Base-by-base conservation (phyloP, 106 monocot genomes). In the Alisma plantagoaquatica region DNA sequence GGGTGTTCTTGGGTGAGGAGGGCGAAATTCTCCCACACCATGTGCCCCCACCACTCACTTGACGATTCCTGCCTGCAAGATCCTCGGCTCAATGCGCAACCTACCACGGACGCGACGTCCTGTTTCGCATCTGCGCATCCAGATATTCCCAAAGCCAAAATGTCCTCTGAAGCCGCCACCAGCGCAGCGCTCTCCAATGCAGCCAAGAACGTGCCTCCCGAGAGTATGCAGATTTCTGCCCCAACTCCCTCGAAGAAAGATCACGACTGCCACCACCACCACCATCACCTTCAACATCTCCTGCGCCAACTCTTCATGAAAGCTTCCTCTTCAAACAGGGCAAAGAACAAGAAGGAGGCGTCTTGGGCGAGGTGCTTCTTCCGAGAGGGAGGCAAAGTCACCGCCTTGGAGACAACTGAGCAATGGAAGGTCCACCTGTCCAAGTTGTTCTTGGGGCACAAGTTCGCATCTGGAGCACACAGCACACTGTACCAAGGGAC, bases 391-490 rank as follows among this genome's bases (percentile, higher is more conserved):
- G 72, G 77, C 32, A 82, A 61, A 63, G 78, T 82, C 27, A 1
- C 63, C 24, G 77, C 77, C 14, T 19, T 76, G 43, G 81, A 81
- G 47, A 62, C 46, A 10, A 54, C 54, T 2, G 78, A 82, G 64
- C 61, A 75, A 28, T 82, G 73, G 71, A 57, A 25, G 1, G 75
- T 75, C 20, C 72, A 87, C 64, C 74, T 68, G 50, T 75, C 75
- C 1, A 72, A 82, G 54, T 42, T 87, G 54, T 78, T 75, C 46
- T 41, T 87, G 7, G 87, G 87, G 9, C 51, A 56, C 21, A 77
- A 65, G 59, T 87, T 87, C 75, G 78, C 87, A 6, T 57, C 62
- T 29, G 87, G 87, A 28, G 77, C 78, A 44, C 74, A 82, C 61
- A 87, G 87, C 46, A 59, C 75, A 50, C 53, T 87, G 11, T 82